phyloP scores from a whole-genome alignment of 345 rosid genomes.

The Durio zibethinus region DNA sequence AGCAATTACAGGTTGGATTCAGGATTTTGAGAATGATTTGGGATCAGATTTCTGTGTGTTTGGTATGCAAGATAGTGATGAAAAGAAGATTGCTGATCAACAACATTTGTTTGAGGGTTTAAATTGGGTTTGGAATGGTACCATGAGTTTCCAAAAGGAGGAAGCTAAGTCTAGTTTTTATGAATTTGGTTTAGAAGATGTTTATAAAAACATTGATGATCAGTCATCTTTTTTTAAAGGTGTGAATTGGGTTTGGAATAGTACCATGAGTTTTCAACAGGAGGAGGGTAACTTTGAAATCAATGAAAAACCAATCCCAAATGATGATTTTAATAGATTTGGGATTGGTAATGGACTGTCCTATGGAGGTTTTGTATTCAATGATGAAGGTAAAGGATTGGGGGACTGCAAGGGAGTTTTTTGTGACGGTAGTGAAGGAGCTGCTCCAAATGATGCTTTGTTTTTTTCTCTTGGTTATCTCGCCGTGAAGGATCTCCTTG shows the following conservation, averaged over 20 bases:
- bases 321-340: constrained; percentile 14
- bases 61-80: constrained; percentile 5
- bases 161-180: constrained; percentile 10
- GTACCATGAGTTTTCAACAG: background rate
- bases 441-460: constrained; percentile 17
- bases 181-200: constrained; percentile 9
- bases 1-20: constrained; percentile 12
- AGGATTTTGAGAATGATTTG: constrained; percentile 15
- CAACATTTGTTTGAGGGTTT: background rate
- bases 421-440: constrained; percentile 9
- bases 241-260: constrained; percentile 2
- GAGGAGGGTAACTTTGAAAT: constrained; percentile 13
- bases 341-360: constrained; percentile 5
- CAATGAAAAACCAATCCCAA: constrained; percentile 16
- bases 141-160: background rate
- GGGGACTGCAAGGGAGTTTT: constrained; percentile 2
- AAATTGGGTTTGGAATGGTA: constrained; percentile 12
- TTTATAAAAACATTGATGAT: background rate
- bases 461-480: constrained; percentile 18
- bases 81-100: background rate
- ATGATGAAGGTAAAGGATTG: constrained; percentile 8
- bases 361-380: background rate
- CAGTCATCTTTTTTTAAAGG: constrained; percentile 6
- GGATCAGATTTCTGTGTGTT: constrained; percentile 8
- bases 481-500: constrained; percentile 17